Evolutionary conservation across 148 eudicot genomes (phyloP), one percentile per base, ranked within the genome.

Genomic region (Tetragonia tetragonoides): DNA sequence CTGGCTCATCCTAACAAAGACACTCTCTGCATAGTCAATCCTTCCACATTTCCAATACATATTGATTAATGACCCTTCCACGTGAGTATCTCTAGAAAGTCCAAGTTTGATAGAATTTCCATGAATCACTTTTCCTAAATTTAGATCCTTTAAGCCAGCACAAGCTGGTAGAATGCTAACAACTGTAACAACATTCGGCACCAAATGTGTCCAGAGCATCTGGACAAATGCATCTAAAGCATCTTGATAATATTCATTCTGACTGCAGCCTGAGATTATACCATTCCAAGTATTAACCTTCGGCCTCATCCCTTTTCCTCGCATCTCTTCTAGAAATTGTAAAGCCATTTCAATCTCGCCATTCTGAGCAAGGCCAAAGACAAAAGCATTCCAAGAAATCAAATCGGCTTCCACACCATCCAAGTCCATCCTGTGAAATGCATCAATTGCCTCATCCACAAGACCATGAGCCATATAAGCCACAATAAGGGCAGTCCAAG

Each of bases 401-500:
- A 84, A 77, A 82, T 89, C 90, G 41, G 86, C 83, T 51, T 79
- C 44, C 41, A 87, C 81, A 24, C 91, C 91, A 38, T 77, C 77
- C 47, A 69, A 78, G 82, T 84, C 85, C 90, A 89, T 89, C 56
- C 75, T 81, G 24, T 73, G 66, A 83, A 89, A 89, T 3, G 72
- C 67, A 73, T 84, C 73, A n/a, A 77, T 64, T 10, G 88, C 92
- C 65, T 80, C 80, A 49, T 79, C 79, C 23, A 84, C 56, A 78
- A 79, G 68, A 62, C 90, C 92, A 12, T 64, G 62, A 70, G 39
- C 77, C 86, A 85, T 82, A 80, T 82, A 89, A 63, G 88, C 90
- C 59, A 77, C 89, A 75, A 87, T 74, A 78, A 89, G 87, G 18
- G 88, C 85, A 75, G 92, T 89, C 92, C 92, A 89, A 11, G 92